A percentile compares a stretch with the other conserved stretches of the same genome.
phyloP scores from a whole-genome alignment of 2,329 filamentous ascomycete genomes.

The Penicillium sp. region DNA sequence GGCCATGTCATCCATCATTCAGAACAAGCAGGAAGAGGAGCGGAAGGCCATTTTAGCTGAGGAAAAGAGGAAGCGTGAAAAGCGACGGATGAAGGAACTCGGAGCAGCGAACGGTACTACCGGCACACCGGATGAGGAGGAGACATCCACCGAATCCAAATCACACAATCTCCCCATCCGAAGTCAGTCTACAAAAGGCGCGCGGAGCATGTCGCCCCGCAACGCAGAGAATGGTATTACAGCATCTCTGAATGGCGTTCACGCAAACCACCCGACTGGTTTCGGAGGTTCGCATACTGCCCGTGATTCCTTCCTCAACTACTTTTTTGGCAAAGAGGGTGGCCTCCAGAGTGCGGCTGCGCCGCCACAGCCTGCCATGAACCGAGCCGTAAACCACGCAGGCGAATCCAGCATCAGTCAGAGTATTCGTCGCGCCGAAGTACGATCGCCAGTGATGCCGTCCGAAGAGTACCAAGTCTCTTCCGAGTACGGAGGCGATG shows the following conservation, averaged over 20 bases:
- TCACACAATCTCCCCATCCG: conserved; percentile 55
- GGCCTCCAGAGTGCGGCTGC: conserved; percentile 48
- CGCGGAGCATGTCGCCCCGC: conserved; percentile 77
- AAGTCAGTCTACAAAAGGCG: conserved; percentile 59
- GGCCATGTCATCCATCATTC: conserved; percentile 95
- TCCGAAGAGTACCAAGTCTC: conserved; percentile 40
- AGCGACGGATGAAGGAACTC: conserved; percentile 76
- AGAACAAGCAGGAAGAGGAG: conserved; percentile 90
- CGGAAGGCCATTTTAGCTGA: conserved; percentile 75
- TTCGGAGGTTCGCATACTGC: conserved; percentile 62
- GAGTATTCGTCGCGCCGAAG: conserved; percentile 69
- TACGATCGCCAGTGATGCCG: conserved; percentile 45
- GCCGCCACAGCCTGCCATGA: conserved; percentile 41
- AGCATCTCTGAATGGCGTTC: conserved; percentile 64
- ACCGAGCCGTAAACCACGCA: conserved; percentile 72
- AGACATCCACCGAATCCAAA: conserved; percentile 59
- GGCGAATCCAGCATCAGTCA: conserved; percentile 79
- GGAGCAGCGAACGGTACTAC: conserved; percentile 66
- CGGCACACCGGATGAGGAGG: conserved; percentile 64
- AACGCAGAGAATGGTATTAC: conserved; percentile 63
- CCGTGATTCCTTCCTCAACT: conserved; percentile 91
- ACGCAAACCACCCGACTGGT: conserved; percentile 61
- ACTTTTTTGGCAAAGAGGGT: conserved; percentile 95
- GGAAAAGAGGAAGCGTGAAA: conserved; percentile 81
- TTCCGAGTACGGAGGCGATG: conserved; percentile 43